Conservation (phyloP, 495 filamentous ascomycete species). For the Neurospora intermedia region DNA sequence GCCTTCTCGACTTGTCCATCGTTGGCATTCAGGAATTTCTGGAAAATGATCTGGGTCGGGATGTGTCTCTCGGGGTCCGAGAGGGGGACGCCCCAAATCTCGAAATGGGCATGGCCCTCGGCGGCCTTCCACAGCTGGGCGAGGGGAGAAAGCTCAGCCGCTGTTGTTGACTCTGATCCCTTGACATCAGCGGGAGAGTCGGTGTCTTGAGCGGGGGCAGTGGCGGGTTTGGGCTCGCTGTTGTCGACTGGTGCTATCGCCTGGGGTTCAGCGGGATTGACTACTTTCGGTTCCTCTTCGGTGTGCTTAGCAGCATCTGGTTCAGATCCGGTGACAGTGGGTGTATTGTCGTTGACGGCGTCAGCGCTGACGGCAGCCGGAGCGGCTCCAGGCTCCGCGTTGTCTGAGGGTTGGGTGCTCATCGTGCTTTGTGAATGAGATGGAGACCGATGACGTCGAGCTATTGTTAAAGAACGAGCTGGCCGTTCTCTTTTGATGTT, state of each 20-base stretch:
- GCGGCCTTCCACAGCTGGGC: conserved; percentile 27
- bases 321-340: neutral
- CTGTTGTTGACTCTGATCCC: neutral
- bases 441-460: neutral
- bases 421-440: neutral
- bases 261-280: neutral
- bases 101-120: conserved; percentile 36
- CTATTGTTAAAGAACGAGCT: neutral
- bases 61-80: conserved; percentile 45
- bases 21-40: conserved; percentile 88
- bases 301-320: neutral
- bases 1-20: conserved; percentile 61
- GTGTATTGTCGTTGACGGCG: neutral
- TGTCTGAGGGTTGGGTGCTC: neutral
- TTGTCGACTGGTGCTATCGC: neutral
- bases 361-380: neutral
- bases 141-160: conserved; percentile 8
- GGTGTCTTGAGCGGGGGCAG: neutral
- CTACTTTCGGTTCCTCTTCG: neutral
- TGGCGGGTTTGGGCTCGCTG: neutral
- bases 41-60: conserved; percentile 68
- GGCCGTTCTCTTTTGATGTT: neutral
- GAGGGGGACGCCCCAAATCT: conserved; percentile 70
- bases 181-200: neutral
- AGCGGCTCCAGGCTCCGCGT: neutral